Conservation (phyloP, 352 stramenopile species). For the Globisporangium polare region DNA sequence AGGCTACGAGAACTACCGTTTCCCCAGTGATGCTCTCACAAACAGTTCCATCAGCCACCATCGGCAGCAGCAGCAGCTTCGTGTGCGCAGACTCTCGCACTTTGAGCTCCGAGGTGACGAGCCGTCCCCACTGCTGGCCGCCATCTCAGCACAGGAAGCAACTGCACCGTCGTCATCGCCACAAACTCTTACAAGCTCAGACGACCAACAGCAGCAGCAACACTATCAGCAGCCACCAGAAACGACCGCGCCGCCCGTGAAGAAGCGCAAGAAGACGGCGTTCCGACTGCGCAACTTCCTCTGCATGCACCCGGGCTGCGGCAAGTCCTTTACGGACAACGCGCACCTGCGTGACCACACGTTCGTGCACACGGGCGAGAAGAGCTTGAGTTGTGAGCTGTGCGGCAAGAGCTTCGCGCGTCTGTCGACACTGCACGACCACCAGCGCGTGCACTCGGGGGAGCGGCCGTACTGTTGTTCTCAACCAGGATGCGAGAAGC, state of each 20-base stretch:
- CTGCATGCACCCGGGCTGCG: conserved; percentile 60
- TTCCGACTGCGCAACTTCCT: conserved; percentile 66
- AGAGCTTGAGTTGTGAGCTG: conserved; percentile 41
- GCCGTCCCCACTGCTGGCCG: not conserved
- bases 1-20: conserved; percentile 4
- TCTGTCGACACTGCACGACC: conserved; percentile 53
- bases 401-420: conserved; percentile 55
- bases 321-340: conserved; percentile 70
- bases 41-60: not conserved
- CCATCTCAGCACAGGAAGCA: not conserved
- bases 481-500: conserved; percentile 19
- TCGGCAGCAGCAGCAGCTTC: not conserved
- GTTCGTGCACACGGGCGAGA: conserved; percentile 70
- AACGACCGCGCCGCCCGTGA: conserved; percentile 3
- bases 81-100: conserved; percentile 1
- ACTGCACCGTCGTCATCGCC: not conserved
- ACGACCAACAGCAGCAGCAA: conserved; percentile 1
- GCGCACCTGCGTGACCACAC: conserved; percentile 65
- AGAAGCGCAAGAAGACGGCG: conserved; percentile 40
- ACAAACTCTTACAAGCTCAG: not conserved
- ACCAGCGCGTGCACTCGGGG: conserved; percentile 65
- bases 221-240: not conserved
- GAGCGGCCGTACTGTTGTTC: conserved; percentile 66
- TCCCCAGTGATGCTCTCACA: not conserved
- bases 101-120: conserved; percentile 8